A percentile compares a stretch with the other conserved stretches of the same genome.
These are phyloP conservation scores for Allantophomopsis cytisporea DNA, from an alignment of 2,329 filamentous ascomycete species.

Conservation along the genomic window DNA sequence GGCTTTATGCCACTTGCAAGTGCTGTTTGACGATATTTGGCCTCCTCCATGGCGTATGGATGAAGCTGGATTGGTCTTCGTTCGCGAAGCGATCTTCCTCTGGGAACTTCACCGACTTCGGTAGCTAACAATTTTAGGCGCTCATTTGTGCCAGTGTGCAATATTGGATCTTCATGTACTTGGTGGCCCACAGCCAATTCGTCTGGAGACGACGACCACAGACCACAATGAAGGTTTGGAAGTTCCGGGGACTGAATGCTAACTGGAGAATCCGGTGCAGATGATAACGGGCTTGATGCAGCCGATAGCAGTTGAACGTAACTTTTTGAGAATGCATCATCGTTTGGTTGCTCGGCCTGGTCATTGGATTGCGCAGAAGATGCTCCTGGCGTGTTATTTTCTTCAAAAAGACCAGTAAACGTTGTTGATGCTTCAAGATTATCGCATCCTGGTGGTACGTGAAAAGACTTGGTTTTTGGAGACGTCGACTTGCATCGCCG, in stretches of 20 bases:
- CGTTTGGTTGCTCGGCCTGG: constrained; percentile 1
- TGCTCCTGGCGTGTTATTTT: neutral
- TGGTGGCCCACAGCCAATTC: no score
- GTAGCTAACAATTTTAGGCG: no score
- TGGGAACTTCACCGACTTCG: no score
- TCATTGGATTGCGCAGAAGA: neutral
- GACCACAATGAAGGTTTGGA: neutral
- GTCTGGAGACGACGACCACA: no score
- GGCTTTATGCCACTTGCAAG: constrained; percentile 15
- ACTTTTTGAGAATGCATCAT: constrained; percentile 23
- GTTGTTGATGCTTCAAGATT: constrained; percentile 1
- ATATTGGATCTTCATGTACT: no score
- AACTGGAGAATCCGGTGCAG: constrained; percentile 5
- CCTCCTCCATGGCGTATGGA: constrained; percentile 17
- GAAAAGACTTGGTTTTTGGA: constrained; percentile 4
- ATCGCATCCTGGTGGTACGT: constrained; percentile 4
- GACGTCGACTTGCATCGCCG: neutral
- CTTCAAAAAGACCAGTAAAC: neutral
- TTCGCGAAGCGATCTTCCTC: constrained; percentile 7
- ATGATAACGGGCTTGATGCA: constrained; percentile 15
- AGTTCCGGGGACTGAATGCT: neutral
- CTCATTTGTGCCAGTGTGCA: no score
- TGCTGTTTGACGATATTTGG: constrained; percentile 15
- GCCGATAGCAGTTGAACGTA: constrained; percentile 23
- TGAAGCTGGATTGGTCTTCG: constrained; percentile 18